Conservation (phyloP, 2,329 filamentous ascomycete species). For the Phaeoacremonium minimum region DNA sequence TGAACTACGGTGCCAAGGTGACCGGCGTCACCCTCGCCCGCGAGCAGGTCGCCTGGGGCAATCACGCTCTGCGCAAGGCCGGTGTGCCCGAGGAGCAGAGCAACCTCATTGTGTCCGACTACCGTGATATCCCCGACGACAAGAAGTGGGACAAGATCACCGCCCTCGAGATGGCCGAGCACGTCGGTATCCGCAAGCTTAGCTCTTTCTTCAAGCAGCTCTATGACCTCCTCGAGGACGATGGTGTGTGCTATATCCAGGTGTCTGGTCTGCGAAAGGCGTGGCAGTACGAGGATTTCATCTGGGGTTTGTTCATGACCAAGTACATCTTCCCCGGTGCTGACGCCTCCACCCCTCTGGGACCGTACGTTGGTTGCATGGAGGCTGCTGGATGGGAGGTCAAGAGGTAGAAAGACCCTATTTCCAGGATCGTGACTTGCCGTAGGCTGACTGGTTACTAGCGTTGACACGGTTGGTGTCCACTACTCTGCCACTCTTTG, state of each 20-base stretch:
- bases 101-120: conserved; percentile 91
- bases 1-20: conserved; percentile 79
- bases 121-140: conserved; percentile 83
- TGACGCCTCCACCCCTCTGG: conserved; percentile 88
- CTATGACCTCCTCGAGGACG: conserved; percentile 92
- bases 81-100: conserved; percentile 84
- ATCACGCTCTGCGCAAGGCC: conserved; percentile 76
- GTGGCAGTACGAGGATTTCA: conserved; percentile 97
- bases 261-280: conserved; percentile 87
- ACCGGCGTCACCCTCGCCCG: conserved; percentile 90
- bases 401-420: conserved; percentile 47
- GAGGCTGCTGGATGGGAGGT: conserved; percentile 87
- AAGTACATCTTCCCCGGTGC: conserved; percentile 98
- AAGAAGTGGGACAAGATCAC: conserved; percentile 86
- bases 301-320: conserved; percentile 99
- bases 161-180: conserved; percentile 97
- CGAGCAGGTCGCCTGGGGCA: conserved; percentile 96
- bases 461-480: conserved; percentile 86
- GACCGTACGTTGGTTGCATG: conserved; percentile 77
- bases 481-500: conserved; percentile 96
- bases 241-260: conserved; percentile 93
- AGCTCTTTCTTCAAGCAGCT: conserved; percentile 77
- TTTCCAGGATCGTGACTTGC: too few species aligned
- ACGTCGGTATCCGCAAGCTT: conserved; percentile 92
- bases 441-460: neutral